These are phyloP conservation scores for Fusarium newnesense DNA, from an alignment of 2,329 filamentous ascomycete species.

Conservation along the genomic window DNA sequence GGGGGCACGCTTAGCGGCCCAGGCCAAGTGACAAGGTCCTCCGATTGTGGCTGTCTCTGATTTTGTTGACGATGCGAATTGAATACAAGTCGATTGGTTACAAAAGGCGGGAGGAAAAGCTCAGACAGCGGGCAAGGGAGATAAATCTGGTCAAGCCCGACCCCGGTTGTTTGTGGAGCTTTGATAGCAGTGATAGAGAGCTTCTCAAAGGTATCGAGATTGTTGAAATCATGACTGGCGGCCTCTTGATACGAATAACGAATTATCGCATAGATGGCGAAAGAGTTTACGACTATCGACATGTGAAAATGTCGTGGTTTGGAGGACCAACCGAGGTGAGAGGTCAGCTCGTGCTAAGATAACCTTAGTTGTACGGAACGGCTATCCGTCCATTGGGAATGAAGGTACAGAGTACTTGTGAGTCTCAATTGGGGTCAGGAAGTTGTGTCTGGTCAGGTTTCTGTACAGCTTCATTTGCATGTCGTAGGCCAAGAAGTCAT, in stretches of 20 bases:
- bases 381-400: not conserved
- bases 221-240: not conserved
- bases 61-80: slow-evolving; percentile 39
- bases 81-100: slow-evolving; percentile 27
- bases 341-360: slow-evolving; percentile 33
- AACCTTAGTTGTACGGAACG: slow-evolving; percentile 30
- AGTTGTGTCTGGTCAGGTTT: not conserved
- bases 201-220: slow-evolving; percentile 1
- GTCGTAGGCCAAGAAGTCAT: slow-evolving; percentile 7
- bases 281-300: not conserved
- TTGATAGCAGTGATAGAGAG: slow-evolving; percentile 3
- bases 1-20: slow-evolving; percentile 18
- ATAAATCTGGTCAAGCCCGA: slow-evolving; percentile 31
- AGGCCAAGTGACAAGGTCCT: slow-evolving; percentile 6
- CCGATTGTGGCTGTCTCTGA: slow-evolving; percentile 17
- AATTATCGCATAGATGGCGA: slow-evolving; percentile 21
- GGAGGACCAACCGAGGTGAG: slow-evolving; percentile 24
- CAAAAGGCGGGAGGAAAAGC: slow-evolving; percentile 15
- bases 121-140: slow-evolving; percentile 21
- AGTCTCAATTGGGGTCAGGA: not conserved
- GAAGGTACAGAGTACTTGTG: slow-evolving; percentile 10
- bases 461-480: slow-evolving; percentile 15
- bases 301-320: slow-evolving; percentile 24
- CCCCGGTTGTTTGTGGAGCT: slow-evolving; percentile 27
- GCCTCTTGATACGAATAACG: slow-evolving; percentile 4